Percentiles rank a stretch among this genome's conserved stretches.
Evolutionary conservation across 169 alveolate species (phyloP).

Genomic region (Plasmodium malariae): DNA sequence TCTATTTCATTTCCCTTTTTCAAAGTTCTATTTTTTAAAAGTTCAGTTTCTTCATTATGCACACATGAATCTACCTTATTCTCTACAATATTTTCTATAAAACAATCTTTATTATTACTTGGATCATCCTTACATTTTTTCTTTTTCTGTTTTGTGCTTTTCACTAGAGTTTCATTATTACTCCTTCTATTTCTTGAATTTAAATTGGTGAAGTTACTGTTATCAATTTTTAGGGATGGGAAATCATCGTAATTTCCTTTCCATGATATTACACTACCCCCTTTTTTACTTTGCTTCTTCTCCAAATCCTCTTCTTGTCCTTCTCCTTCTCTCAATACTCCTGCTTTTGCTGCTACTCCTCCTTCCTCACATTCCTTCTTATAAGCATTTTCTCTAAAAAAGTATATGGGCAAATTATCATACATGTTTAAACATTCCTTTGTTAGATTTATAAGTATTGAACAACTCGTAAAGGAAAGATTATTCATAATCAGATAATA

Average conservation of each 20-base stretch:
- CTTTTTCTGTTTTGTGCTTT: slow-evolving; percentile 17
- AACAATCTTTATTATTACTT: background rate
- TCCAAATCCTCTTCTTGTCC: background rate
- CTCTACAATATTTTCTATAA: slow-evolving; percentile 6
- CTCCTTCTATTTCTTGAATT: slow-evolving; percentile 4
- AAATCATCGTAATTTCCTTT: background rate
- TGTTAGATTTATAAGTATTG: slow-evolving; percentile 33
- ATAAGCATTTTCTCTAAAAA: slow-evolving; percentile 35
- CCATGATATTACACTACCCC: background rate
- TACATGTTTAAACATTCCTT: slow-evolving; percentile 64
- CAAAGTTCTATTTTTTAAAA: background rate
- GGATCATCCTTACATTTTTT: slow-evolving; percentile 18
- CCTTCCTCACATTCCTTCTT: background rate
- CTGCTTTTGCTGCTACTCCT: background rate
- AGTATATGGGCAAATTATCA: slow-evolving; percentile 70
- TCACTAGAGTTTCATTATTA: background rate
- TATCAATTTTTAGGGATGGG: slow-evolving; percentile 11
- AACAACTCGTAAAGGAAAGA: slow-evolving; percentile 32
- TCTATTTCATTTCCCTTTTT: background rate
- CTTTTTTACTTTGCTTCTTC: background rate
- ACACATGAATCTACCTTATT: background rate
- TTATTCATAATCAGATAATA: slow-evolving; percentile 44
- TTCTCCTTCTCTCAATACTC: background rate
- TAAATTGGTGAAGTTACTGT: background rate
- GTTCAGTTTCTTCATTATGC: background rate